Percentiles rank a stretch among this genome's conserved stretches.
These are phyloP conservation scores for Vitis rupestris DNA, from an alignment of 164 flowering plant species.

Conservation along the genomic window DNA sequence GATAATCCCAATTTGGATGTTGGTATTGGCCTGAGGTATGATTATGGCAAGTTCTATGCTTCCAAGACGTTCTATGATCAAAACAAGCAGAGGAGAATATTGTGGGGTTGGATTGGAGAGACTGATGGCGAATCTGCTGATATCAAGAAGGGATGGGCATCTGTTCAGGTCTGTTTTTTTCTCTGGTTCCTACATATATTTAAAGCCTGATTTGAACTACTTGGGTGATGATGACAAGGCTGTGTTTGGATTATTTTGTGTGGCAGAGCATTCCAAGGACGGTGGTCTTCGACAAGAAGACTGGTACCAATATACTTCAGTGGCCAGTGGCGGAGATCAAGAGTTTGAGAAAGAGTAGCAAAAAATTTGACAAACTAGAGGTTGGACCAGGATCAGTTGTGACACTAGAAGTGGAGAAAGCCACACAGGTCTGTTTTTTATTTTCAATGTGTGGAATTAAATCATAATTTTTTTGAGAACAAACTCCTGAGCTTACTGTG, in stretches of 20 bases:
- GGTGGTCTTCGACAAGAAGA: conserved; percentile 53
- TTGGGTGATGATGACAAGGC: no score
- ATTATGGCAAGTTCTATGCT: conserved; percentile 81
- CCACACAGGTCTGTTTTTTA: conserved; percentile 40
- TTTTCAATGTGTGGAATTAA: no score
- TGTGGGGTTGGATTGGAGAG: conserved; percentile 89
- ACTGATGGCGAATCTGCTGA: conserved; percentile 67
- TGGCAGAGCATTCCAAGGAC: conserved; percentile 71
- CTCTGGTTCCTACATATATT: not conserved
- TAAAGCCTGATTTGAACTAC: no score
- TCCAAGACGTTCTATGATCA: conserved; percentile 84
- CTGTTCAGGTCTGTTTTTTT: conserved; percentile 46
- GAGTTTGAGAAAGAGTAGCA: conserved; percentile 46
- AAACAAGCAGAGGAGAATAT: conserved; percentile 53
- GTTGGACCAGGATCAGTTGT: conserved; percentile 53
- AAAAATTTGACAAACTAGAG: conserved; percentile 33
- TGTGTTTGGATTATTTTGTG: not conserved
- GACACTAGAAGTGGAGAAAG: conserved; percentile 46
- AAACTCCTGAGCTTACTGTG: no score
- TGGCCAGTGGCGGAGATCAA: conserved; percentile 89
- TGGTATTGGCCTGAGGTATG: conserved; percentile 64
- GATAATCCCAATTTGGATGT: conserved; percentile 63
- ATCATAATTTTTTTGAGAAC: no score
- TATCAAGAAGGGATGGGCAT: conserved; percentile 68
- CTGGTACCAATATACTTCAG: conserved; percentile 60